These are phyloP conservation scores for Apophysomyces variabilis DNA, from an alignment of 371 early-diverging fungal species.

Conservation along the genomic window DNA sequence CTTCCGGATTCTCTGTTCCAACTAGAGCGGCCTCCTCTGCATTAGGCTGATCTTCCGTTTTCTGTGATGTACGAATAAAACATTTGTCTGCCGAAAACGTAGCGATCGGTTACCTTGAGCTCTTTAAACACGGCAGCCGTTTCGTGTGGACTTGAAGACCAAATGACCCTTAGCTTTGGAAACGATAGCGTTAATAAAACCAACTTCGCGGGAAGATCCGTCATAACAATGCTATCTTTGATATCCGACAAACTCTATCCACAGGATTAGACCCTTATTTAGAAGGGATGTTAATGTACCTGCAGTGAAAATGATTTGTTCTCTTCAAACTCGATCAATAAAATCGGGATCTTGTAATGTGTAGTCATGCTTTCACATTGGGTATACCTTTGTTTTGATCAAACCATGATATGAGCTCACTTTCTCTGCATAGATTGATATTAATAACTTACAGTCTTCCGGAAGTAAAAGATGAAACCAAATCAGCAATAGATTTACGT, in stretches of 20 bases:
- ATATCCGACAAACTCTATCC: conserved; percentile 54
- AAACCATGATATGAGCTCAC: neutral
- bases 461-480: conserved; percentile 81
- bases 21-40: conserved; percentile 67
- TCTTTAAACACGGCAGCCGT: conserved; percentile 90
- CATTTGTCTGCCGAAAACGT: too few relatives aligned
- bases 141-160: conserved; percentile 88
- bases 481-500: conserved; percentile 92
- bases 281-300: conserved; percentile 30
- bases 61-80: conserved; percentile 38
- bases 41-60: conserved; percentile 77
- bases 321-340: conserved; percentile 95
- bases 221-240: conserved; percentile 57
- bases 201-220: conserved; percentile 76
- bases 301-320: conserved; percentile 81
- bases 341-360: conserved; percentile 80
- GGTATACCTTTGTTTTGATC: conserved; percentile 59
- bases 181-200: conserved; percentile 84
- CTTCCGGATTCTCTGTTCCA: conserved; percentile 72
- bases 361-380: conserved; percentile 92
- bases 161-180: conserved; percentile 84
- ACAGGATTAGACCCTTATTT: conserved; percentile 19
- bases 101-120: conserved; percentile 68
- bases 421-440: neutral
- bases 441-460: conserved; percentile 82